These are phyloP conservation scores for Komagataella mondaviorum DNA, from an alignment of 805 yeast genomes.

Conservation along the genomic window DNA sequence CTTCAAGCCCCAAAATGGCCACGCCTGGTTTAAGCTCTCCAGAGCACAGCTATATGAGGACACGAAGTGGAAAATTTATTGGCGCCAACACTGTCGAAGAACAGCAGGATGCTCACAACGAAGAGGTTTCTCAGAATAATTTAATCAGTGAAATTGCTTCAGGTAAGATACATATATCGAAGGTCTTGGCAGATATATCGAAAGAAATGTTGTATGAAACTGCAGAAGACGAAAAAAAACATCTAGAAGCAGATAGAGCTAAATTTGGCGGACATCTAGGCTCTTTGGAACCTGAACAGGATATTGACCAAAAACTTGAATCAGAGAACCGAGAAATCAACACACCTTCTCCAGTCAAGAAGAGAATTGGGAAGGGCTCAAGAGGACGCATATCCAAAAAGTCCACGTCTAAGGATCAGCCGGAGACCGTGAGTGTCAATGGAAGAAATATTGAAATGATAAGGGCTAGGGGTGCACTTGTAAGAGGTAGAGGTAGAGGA, in stretches of 20 bases:
- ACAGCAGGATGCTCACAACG: conserved; percentile 9
- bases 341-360: background rate
- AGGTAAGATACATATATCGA: conserved; percentile 6
- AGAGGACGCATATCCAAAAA: background rate
- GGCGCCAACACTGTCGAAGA: conserved; percentile 15
- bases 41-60: conserved; percentile 13
- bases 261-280: background rate
- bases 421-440: background rate
- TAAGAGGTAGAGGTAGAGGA: background rate
- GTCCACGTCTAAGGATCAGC: background rate
- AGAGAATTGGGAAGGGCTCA: background rate
- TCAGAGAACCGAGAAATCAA: background rate
- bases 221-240: background rate
- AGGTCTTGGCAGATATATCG: conserved; percentile 5
- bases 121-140: conserved; percentile 9
- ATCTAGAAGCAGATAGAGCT: background rate
- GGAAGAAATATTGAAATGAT: background rate
- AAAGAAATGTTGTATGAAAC: conserved; percentile 3
- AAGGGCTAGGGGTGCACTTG: background rate
- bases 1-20: background rate
- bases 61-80: conserved; percentile 16
- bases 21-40: background rate
- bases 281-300: background rate
- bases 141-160: conserved; percentile 9
- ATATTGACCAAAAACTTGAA: background rate